A percentile compares a stretch with the other conserved stretches of the same genome.
Conservation (phyloP, 176 grass and related monocot species). For the Aegilops speltoides region DNA sequence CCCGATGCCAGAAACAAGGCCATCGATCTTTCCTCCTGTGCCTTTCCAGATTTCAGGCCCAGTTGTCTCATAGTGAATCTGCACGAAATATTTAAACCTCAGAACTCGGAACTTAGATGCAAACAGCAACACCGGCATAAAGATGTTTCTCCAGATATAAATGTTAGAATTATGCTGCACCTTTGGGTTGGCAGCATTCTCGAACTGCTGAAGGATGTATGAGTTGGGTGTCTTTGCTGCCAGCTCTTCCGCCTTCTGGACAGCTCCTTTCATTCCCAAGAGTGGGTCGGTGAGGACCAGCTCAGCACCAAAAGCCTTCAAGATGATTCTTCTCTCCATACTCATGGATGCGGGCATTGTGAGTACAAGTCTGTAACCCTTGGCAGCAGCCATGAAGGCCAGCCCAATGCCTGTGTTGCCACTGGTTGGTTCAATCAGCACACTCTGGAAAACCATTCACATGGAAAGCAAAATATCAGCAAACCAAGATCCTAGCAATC, state of each 20-base stretch:
- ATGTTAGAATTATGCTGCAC: constrained; percentile 28
- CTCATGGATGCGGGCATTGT: constrained; percentile 96
- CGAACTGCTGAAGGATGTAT: constrained; percentile 84
- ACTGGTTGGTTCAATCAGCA: constrained; percentile 90
- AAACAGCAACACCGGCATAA: neutral
- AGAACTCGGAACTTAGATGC: neutral
- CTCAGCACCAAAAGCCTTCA: constrained; percentile 86
- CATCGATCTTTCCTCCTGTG: constrained; percentile 68
- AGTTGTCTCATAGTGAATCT: constrained; percentile 96
- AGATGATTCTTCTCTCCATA: constrained; percentile 76
- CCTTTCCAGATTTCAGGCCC: constrained; percentile 92
- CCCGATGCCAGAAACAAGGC: constrained; percentile 84
- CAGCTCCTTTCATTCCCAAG: constrained; percentile 77
- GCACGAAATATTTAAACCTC: constrained; percentile 25
- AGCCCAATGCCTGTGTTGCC: constrained; percentile 94
- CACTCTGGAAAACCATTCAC: constrained; percentile 49
- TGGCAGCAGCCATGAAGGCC: constrained; percentile 92
- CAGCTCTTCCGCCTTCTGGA: constrained; percentile 75
- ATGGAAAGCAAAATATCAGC: constrained; percentile 25
- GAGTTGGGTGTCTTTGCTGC: constrained; percentile 71
- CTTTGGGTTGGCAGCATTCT: constrained; percentile 92
- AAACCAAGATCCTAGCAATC: neutral
- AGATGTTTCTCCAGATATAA: neutral
- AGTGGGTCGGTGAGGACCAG: constrained; percentile 76
- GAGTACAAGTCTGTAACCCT: constrained; percentile 75